Percentiles rank a stretch among this genome's conserved stretches.
phyloP scores from a whole-genome alignment of 1,284 basidiomycete genomes.

The Boletus sp. region DNA sequence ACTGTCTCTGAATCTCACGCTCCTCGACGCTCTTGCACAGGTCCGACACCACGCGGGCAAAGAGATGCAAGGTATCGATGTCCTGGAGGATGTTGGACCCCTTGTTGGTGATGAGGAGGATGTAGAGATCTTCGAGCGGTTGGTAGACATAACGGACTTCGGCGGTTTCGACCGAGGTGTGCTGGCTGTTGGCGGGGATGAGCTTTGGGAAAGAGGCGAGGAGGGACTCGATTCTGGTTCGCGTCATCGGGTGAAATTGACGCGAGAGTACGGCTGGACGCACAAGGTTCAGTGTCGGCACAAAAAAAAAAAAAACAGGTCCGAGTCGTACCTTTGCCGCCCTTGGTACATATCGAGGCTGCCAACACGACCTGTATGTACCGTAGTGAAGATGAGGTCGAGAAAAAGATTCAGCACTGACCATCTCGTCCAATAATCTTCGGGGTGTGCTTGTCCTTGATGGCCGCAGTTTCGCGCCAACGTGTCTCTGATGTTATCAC shows the following conservation, averaged over 20 bases:
- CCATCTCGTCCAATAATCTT: conserved; percentile 15
- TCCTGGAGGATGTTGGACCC: conserved; percentile 98
- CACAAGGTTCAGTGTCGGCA: not conserved
- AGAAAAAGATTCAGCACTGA: conserved; percentile 7
- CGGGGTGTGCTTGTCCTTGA: not conserved
- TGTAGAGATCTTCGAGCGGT: conserved; percentile 96
- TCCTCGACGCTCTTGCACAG: conserved; percentile 86
- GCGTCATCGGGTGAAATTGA: conserved; percentile 92
- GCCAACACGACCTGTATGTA: conserved; percentile 77
- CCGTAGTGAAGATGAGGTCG: conserved; percentile 1
- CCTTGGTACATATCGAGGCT: conserved; percentile 91
- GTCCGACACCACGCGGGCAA: conserved; percentile 92
- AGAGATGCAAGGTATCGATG: conserved; percentile 92
- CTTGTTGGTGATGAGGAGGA: conserved; percentile 97
- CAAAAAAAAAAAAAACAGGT: not conserved
- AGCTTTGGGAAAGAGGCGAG: conserved; percentile 97
- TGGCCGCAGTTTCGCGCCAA: conserved; percentile 1
- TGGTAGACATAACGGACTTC: conserved; percentile 98
- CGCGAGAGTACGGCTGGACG: conserved; percentile 87
- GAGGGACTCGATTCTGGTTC: conserved; percentile 90
- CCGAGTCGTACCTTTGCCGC: conserved; percentile 71
- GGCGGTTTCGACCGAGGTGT: conserved; percentile 91
- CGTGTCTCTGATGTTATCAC: conserved; percentile 16
- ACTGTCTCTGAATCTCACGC: conserved; percentile 84
- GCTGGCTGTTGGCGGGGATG: conserved; percentile 94